Conservation (phyloP, 2,329 filamentous ascomycete genomes). For the Pyricularia pennisetigena region DNA sequence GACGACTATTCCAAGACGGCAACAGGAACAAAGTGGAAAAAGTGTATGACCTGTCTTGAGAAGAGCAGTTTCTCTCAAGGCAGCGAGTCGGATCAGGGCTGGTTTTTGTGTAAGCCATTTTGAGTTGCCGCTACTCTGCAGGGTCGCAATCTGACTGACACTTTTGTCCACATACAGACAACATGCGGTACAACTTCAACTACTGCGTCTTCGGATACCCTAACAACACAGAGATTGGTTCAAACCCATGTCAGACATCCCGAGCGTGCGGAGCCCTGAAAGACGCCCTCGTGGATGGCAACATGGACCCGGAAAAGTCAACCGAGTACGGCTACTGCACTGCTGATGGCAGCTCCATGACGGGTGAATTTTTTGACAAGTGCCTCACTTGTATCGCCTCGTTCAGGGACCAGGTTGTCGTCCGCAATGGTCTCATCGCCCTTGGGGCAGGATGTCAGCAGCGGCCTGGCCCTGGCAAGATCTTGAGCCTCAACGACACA, state of each 20-base stretch:
- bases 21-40: constrained; percentile 34
- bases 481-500: constrained; percentile 18
- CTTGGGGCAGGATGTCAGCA: constrained; percentile 42
- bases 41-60: constrained; percentile 42
- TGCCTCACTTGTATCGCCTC: constrained; percentile 36
- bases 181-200: constrained; percentile 40
- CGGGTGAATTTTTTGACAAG: constrained; percentile 20
- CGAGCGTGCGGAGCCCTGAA: constrained; percentile 38
- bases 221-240: constrained; percentile 32
- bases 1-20: constrained; percentile 26
- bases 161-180: constrained; percentile 26
- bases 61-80: constrained; percentile 36
- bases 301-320: constrained; percentile 22
- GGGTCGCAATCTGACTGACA: not conserved
- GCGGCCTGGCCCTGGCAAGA: constrained; percentile 22
- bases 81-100: constrained; percentile 40
- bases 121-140: constrained; percentile 6
- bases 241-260: constrained; percentile 39
- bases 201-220: constrained; percentile 43
- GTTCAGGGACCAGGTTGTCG: constrained; percentile 2
- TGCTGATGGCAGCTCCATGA: constrained; percentile 26
- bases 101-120: constrained; percentile 42
- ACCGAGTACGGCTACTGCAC: constrained; percentile 37
- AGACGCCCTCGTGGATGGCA: constrained; percentile 27
- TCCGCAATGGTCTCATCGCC: constrained; percentile 33